Percentiles rank a stretch among this genome's conserved stretches.
phyloP scores from a whole-genome alignment of 1,284 basidiomycete genomes.

The Omphalotus olearius region DNA sequence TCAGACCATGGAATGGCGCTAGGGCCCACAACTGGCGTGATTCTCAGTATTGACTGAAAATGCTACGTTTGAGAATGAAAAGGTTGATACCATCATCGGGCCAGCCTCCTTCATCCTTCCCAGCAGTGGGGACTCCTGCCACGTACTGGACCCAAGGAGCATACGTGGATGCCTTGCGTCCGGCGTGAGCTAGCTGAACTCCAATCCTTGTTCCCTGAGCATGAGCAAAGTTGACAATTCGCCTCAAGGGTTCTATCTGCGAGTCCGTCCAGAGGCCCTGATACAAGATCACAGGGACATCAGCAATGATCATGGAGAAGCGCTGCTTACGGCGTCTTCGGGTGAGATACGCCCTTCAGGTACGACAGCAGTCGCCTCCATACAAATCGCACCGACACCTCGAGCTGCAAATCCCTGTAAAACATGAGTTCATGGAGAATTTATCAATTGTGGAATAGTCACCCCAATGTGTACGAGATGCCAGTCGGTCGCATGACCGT shows the following conservation, averaged over 20 bases:
- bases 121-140: constrained; percentile 27
- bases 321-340: constrained; percentile 45
- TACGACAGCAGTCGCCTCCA: constrained; percentile 69
- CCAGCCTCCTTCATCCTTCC: constrained; percentile 55
- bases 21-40: constrained; percentile 31
- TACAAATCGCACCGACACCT: constrained; percentile 58
- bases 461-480: constrained; percentile 74
- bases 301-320: background rate
- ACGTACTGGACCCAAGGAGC: constrained; percentile 55
- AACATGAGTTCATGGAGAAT: background rate
- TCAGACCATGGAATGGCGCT: constrained; percentile 43
- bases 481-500: constrained; percentile 74
- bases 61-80: constrained; percentile 6
- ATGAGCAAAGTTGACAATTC: constrained; percentile 67
- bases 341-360: constrained; percentile 79
- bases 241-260: constrained; percentile 61
- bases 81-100: constrained; percentile 39
- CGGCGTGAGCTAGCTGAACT: constrained; percentile 76
- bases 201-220: constrained; percentile 60
- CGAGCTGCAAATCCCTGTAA: constrained; percentile 51
- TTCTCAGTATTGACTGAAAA: constrained; percentile 11
- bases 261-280: constrained; percentile 71
- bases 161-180: constrained; percentile 65
- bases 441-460: constrained; percentile 18
- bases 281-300: constrained; percentile 12